Evolutionary conservation across 1,284 basidiomycete genomes (phyloP).

Genomic region (Marasmius sp.): DNA sequence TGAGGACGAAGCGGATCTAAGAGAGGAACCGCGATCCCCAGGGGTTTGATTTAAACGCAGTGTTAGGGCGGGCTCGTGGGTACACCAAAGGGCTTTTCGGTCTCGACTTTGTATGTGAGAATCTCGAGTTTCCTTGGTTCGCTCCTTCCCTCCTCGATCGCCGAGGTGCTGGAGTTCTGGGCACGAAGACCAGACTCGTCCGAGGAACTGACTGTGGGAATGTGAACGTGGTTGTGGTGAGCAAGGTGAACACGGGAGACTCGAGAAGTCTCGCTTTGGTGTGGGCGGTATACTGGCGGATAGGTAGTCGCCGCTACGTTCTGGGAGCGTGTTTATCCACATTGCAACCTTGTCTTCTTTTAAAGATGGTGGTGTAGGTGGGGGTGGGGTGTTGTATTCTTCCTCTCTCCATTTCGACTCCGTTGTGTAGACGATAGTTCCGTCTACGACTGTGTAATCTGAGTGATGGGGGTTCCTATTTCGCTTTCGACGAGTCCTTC

Average conservation of each 20-base stretch:
- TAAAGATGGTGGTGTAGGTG: not conserved
- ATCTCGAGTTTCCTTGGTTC: not conserved
- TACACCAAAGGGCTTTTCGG: not conserved
- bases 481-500: not conserved
- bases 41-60: not conserved
- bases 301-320: not conserved
- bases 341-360: not conserved
- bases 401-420: not conserved
- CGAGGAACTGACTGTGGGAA: not conserved
- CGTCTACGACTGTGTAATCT: not conserved
- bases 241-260: not conserved
- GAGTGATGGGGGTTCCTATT: not conserved
- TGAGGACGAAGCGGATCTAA: not conserved
- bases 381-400: not conserved
- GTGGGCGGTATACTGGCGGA: not conserved
- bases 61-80: not conserved
- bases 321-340: not conserved
- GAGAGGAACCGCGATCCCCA: not conserved
- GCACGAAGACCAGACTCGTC: not conserved
- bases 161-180: not conserved
- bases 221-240: not conserved
- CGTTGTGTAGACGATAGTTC: not conserved
- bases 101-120: not conserved
- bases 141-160: not conserved
- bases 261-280: not conserved